Evolutionary conservation across 352 stramenopile species (phyloP), one percentile per base, ranked within the genome.

Genomic region (Globisporangium megalacanthum): DNA sequence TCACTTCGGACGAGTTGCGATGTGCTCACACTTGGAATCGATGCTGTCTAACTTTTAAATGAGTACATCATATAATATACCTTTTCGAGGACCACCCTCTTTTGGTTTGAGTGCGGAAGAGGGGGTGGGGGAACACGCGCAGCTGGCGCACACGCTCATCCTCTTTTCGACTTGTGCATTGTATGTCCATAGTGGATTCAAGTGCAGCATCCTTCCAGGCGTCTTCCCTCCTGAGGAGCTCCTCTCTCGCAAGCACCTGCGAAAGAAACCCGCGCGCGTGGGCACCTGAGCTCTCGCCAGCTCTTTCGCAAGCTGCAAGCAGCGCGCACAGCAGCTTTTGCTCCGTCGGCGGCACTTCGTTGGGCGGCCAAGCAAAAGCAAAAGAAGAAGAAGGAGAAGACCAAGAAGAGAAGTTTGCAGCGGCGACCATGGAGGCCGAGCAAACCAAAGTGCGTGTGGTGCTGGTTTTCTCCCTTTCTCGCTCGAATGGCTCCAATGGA

Each of bases 311-410:
- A 6, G 31, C 50, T 17, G 25, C 22, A 19, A 10, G 31, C 31
- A 29, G 25, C 39, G 13, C 36, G 35, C 55, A 61, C 49, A 63
- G 57, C 50, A 52, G 37, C 49, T 58, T 63, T 63, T 63, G 57
- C 57, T 63, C 51, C 50, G 56, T 58, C 49, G 39, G 50, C 51
- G 31, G 51, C 44, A 62, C 39, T 29, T 46, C 49, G 56, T 35
- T 11, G 31, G 56, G 37, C 46, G 44, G 50, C 41, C 25, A 29
- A 29, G 25, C 4, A 29, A 29, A 29, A 29, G 25, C 25, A 62
- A 31, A 31, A 17, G 57, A 20, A 53, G 31, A 52, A 53, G 48
- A 45, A 58, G 14, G 37, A 58, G 33, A 29, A 29, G 36, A 52
- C 20, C 19, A 25, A 31, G 46, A 58, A 41, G 51, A 42, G 36